phyloP scores from a whole-genome alignment of 164 flowering plant genomes.

The Vitis vinifera region ASM3070453v1 NC_081812.1:12790001-12790500 shows the following conservation, averaged over 20 bases:
- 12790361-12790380: not conserved
- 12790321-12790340: conserved; percentile 5
- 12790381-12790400: not conserved
- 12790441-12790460: not conserved
- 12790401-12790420: too few relatives aligned
- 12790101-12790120: conserved; percentile 75
- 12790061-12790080: conserved; percentile 28
- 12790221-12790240: not conserved
- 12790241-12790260: not conserved
- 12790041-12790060: too few relatives aligned
- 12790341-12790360: not conserved
- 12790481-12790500: too few relatives aligned
- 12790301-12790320: conserved; percentile 44
- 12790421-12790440: not conserved
- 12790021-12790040: too few relatives aligned
- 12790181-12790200: too few relatives aligned
- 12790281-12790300: conserved; percentile 36
- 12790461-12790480: too few relatives aligned
- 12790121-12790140: conserved; percentile 36
- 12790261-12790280: conserved; percentile 23
- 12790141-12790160: conserved; percentile 3
- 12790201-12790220: not conserved
- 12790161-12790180: too few relatives aligned
- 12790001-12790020: too few relatives aligned
- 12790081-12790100: conserved; percentile 44